Base-by-base conservation (phyloP, 164 flowering plant species). In the Nymphaea colorata region DNA sequence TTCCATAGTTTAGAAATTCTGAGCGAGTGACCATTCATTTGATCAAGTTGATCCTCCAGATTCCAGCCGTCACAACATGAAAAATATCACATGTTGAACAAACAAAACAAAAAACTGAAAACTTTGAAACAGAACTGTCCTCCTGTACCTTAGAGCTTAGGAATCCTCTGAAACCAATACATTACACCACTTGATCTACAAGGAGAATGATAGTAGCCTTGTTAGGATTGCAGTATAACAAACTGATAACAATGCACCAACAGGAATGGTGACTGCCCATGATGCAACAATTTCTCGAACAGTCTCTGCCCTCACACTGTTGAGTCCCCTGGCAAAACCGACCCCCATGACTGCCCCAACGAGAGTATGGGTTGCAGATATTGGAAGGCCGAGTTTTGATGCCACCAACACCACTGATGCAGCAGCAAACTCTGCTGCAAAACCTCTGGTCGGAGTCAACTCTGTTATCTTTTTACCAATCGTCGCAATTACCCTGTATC, bases 321-420 rank as follows among this genome's bases (percentile, higher is more conserved):
- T 95, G 4, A 95, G 83, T 65, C 99, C 99, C 61, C 99, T 83
- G 4, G 99, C 97, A 69, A 95, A 90, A 4, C 97, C 98, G 4
- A 95, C 98, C 41, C 99, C 99, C 99, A 95, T 91, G 53, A 95
- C 99, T 10, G 99, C 99, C 53, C 98, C 99, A 11, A 95, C 99
- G 57, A 95, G 85, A 1, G 99, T 95, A 71, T 95, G 99, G 3
- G 99, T 95, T 8, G 94, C 99, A 0, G 99, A 95, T 69, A 95
- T 91, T 14, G 99, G 99, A 4, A 95, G 79, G 15, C 99, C 99
- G 45, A 95, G 82, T 76, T 90, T 95, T 14, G 99, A 90, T 55
- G 99, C 99, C 60, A 82, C 78, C 2, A 95, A 84, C 64, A 95
- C 98, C 41, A 95, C 99, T 12, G 96, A 90, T 15, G 99, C 99